These are phyloP conservation scores for Lavandula angustifolia DNA, from an alignment of 257 asterid genomes.

Conservation along the genomic window DNA sequence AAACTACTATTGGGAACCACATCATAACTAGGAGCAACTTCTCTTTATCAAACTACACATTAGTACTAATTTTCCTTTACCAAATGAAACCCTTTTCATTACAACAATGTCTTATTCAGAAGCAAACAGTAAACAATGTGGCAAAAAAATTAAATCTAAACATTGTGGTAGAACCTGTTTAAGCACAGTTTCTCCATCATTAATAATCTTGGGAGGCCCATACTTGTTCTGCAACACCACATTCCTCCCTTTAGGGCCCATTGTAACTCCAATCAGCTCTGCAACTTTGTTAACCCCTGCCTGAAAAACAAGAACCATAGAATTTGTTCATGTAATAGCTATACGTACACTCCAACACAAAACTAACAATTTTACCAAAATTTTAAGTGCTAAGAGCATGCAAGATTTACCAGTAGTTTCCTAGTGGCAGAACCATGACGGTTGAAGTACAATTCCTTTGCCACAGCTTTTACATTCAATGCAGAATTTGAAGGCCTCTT, in stretches of 20 bases:
- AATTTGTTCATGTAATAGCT: background rate
- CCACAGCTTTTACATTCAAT: constrained; percentile 58
- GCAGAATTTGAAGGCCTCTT: constrained; percentile 43
- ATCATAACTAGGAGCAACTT: background rate
- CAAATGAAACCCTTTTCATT: background rate
- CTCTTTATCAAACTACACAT: background rate
- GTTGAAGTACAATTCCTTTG: constrained; percentile 77
- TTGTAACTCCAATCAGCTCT: constrained; percentile 76
- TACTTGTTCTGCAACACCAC: constrained; percentile 87
- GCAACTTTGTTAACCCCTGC: constrained; percentile 81
- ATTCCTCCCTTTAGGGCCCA: constrained; percentile 93
- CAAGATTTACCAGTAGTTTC: constrained; percentile 61
- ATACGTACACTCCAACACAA: background rate
- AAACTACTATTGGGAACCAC: background rate
- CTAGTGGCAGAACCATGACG: constrained; percentile 77
- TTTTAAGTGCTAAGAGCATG: background rate
- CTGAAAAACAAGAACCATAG: constrained; percentile 33
- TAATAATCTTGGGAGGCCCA: constrained; percentile 95
- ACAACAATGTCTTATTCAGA: background rate
- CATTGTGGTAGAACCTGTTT: constrained; percentile 56
- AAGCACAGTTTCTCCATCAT: constrained; percentile 90
- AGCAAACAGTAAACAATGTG: background rate
- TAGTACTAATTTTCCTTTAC: background rate
- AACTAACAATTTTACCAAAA: background rate
- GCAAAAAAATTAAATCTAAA: background rate